A percentile compares a stretch with the other conserved stretches of the same genome.
These are phyloP conservation scores for Talaromyces funiculosus DNA, from an alignment of 2,329 filamentous ascomycete genomes.

Conservation along the genomic window DNA sequence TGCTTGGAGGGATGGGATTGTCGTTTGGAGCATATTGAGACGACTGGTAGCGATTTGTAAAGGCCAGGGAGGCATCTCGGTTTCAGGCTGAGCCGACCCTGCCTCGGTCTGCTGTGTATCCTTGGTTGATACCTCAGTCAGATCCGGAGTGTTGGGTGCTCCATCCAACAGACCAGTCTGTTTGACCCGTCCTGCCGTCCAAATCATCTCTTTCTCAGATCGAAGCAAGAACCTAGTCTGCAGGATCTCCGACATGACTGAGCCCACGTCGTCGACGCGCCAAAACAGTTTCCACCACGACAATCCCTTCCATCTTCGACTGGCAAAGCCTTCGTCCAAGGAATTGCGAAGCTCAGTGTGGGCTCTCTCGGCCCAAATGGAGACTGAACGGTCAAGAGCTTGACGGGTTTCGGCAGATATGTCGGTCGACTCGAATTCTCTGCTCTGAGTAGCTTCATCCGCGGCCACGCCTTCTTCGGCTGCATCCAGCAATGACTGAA, in stretches of 20 bases:
- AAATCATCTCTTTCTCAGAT: constrained; percentile 77
- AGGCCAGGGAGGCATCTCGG: constrained; percentile 56
- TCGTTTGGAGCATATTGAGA: constrained; percentile 59
- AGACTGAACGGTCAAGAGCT: constrained; percentile 55
- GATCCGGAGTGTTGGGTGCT: constrained; percentile 1
- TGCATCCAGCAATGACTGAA: constrained; percentile 58
- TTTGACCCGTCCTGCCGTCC: constrained; percentile 69
- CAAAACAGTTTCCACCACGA: constrained; percentile 95
- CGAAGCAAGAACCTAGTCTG: constrained; percentile 68
- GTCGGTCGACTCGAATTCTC: constrained; percentile 27
- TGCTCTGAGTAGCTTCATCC: constrained; percentile 25
- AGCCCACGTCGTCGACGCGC: constrained; percentile 85
- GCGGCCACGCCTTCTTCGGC: constrained; percentile 29
- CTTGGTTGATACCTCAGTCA: constrained; percentile 8
- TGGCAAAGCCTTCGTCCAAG: constrained; percentile 69
- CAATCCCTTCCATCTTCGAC: constrained; percentile 71
- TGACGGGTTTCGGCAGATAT: constrained; percentile 42
- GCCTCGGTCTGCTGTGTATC: constrained; percentile 16
- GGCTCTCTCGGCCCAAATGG: constrained; percentile 69
- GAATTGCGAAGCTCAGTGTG: constrained; percentile 78
- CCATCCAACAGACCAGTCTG: constrained; percentile 53
- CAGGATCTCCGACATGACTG: constrained; percentile 75
- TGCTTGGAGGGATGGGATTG: constrained; percentile 65
- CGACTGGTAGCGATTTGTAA: constrained; percentile 67
- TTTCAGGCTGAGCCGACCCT: constrained; percentile 4